Conservation (phyloP, 2,329 filamentous ascomycete species). For the Incumbomyces delicatus region DNA sequence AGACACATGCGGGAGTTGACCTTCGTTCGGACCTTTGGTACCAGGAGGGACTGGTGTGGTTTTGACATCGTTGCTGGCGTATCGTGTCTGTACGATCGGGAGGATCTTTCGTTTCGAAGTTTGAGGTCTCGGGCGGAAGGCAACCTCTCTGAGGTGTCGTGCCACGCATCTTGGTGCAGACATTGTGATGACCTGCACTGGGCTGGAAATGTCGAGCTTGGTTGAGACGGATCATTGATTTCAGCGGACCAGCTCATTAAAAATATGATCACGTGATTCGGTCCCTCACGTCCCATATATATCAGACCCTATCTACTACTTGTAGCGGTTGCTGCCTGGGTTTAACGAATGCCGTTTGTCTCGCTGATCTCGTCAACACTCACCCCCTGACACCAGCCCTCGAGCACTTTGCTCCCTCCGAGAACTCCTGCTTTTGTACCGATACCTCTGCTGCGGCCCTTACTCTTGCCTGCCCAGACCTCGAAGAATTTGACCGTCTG, state of each 20-base stretch:
- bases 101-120: constrained; percentile 16
- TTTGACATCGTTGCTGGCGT: constrained; percentile 22
- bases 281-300: too few relatives aligned
- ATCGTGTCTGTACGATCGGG: constrained; percentile 19
- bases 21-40: constrained; percentile 39
- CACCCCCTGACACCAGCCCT: constrained; percentile 63
- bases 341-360: constrained; percentile 54
- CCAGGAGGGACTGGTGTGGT: constrained; percentile 16
- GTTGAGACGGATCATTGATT: too few relatives aligned
- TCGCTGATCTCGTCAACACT: constrained; percentile 49
- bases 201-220: too few relatives aligned
- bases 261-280: too few relatives aligned
- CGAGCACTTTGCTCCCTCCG: constrained; percentile 76
- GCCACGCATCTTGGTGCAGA: constrained; percentile 46
- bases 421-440: constrained; percentile 46
- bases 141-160: constrained; percentile 27
- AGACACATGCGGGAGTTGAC: constrained; percentile 49
- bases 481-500: constrained; percentile 92
- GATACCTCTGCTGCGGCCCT: constrained; percentile 37
- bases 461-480: constrained; percentile 65
- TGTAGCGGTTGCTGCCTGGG: too few relatives aligned
- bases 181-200: background rate
- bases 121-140: constrained; percentile 19
- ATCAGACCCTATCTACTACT: too few relatives aligned
- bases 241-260: too few relatives aligned